Evolutionary conservation across 371 early-diverging fungal genomes (phyloP).

Genomic region (Mortierella sp.): DNA sequence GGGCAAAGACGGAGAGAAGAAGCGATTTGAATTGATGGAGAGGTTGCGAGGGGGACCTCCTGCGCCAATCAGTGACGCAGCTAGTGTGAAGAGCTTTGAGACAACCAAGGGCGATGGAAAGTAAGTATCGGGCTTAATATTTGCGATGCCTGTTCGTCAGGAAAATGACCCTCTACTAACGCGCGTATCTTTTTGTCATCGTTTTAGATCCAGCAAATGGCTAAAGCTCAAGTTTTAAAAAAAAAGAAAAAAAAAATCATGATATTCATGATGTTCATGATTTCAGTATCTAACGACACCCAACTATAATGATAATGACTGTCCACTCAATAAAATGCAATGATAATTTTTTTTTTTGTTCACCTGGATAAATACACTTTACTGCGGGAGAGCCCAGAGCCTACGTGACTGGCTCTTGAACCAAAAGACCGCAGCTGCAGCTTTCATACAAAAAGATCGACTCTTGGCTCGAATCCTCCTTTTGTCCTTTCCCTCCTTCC

Average conservation of each 20-base stretch:
- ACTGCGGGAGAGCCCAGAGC: neutral
- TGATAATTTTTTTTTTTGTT: neutral
- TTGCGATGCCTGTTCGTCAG: neutral
- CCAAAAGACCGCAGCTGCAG: neutral
- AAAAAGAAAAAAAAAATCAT: neutral
- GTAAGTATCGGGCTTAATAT: constrained; percentile 22
- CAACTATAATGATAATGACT: neutral
- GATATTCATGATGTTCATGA: too few species aligned
- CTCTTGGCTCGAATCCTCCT: neutral
- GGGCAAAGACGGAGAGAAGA: constrained; percentile 41
- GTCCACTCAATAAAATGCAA: neutral
- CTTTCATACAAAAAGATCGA: neutral
- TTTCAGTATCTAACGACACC: neutral
- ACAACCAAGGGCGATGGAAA: constrained; percentile 45
- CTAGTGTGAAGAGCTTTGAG: constrained; percentile 41
- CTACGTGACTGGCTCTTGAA: neutral
- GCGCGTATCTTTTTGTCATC: neutral
- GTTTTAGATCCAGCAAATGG: constrained; percentile 15
- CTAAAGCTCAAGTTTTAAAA: constrained; percentile 10
- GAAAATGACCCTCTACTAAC: neutral
- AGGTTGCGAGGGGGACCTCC: constrained; percentile 14
- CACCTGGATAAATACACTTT: neutral
- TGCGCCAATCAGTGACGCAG: constrained; percentile 14
- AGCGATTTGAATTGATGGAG: constrained; percentile 32
- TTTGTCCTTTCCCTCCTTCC: neutral